Conservation (phyloP, 2,329 filamentous ascomycete genomes). For the Arthrobotrys musiformis region DNA sequence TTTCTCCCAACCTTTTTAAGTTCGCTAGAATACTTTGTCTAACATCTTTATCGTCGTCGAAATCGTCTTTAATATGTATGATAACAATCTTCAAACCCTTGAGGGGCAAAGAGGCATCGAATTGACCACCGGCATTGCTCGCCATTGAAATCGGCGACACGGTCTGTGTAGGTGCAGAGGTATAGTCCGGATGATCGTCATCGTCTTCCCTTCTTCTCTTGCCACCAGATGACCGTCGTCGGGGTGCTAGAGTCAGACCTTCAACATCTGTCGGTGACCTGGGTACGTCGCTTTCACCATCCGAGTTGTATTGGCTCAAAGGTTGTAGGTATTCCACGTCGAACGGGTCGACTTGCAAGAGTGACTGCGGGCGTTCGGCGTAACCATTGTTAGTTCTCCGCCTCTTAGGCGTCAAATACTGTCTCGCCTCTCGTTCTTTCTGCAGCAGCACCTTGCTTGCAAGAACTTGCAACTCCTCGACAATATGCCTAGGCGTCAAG, state of each 20-base stretch:
- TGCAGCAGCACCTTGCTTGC: constrained; percentile 75
- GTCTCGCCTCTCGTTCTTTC: constrained; percentile 61
- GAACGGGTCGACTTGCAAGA: constrained; percentile 45
- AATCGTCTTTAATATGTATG: constrained; percentile 91
- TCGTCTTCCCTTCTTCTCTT: constrained; percentile 13
- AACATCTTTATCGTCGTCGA: constrained; percentile 75
- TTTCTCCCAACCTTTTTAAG: constrained; percentile 72
- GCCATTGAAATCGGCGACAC: constrained; percentile 22
- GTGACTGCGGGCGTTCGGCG: constrained; percentile 18
- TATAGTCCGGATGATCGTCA: constrained; percentile 24
- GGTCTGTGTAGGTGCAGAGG: constrained; percentile 26
- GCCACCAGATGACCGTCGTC: constrained; percentile 26
- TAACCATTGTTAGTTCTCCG: constrained; percentile 22
- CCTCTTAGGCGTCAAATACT: constrained; percentile 37
- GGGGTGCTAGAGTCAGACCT: constrained; percentile 21
- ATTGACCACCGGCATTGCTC: constrained; percentile 19
- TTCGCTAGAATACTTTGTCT: constrained; percentile 76
- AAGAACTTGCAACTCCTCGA: constrained; percentile 79
- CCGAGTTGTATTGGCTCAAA: constrained; percentile 34
- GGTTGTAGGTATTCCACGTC: constrained; percentile 13
- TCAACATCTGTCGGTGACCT: constrained; percentile 49
- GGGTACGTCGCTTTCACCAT: constrained; percentile 45
- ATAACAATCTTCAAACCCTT: constrained; percentile 81
- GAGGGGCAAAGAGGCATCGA: constrained; percentile 67
- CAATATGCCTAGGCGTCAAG: constrained; percentile 82